A percentile compares a stretch with the other conserved stretches of the same genome.
These are phyloP conservation scores for Penicillium riverlandense DNA, from an alignment of 495 filamentous ascomycete species.

Conservation along the genomic window DNA sequence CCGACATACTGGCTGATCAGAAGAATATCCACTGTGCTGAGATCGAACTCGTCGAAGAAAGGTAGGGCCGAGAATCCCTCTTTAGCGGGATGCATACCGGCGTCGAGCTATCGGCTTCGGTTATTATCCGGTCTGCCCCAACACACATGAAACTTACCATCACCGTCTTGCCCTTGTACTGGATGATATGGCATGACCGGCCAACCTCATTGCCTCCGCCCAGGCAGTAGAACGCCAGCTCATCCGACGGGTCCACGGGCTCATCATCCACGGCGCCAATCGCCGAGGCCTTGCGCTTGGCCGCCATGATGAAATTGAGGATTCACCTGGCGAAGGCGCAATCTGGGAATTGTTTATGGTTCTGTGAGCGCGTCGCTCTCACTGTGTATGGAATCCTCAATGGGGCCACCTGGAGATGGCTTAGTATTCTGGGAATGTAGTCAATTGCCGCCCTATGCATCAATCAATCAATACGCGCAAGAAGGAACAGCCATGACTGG, in stretches of 20 bases:
- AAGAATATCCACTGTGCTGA: conserved; percentile 94
- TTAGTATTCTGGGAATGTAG: too few relatives aligned
- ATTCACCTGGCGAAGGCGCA: not conserved
- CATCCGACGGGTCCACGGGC: conserved; percentile 72
- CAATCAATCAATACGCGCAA: too few relatives aligned
- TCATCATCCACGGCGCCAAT: conserved; percentile 58
- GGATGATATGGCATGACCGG: conserved; percentile 92
- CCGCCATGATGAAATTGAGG: conserved; percentile 46
- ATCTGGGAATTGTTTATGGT: not conserved
- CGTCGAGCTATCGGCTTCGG: conserved; percentile 68
- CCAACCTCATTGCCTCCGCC: conserved; percentile 97
- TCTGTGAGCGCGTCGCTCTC: not conserved
- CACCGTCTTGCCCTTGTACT: conserved; percentile 98
- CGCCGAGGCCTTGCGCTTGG: conserved; percentile 67
- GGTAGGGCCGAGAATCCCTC: conserved; percentile 89
- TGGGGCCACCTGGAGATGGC: not conserved
- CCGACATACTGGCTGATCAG: conserved; percentile 91
- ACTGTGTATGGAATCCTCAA: not conserved
- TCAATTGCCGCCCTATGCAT: too few relatives aligned
- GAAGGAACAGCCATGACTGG: too few relatives aligned
- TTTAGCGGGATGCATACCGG: conserved; percentile 94
- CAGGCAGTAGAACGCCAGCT: conserved; percentile 86
- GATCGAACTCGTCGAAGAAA: conserved; percentile 97
- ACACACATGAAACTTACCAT: conserved; percentile 61
- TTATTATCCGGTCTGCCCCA: not conserved